These are phyloP conservation scores for Phoma herbarum DNA, from an alignment of 2,329 filamentous ascomycete species.

Conservation along the genomic window DNA sequence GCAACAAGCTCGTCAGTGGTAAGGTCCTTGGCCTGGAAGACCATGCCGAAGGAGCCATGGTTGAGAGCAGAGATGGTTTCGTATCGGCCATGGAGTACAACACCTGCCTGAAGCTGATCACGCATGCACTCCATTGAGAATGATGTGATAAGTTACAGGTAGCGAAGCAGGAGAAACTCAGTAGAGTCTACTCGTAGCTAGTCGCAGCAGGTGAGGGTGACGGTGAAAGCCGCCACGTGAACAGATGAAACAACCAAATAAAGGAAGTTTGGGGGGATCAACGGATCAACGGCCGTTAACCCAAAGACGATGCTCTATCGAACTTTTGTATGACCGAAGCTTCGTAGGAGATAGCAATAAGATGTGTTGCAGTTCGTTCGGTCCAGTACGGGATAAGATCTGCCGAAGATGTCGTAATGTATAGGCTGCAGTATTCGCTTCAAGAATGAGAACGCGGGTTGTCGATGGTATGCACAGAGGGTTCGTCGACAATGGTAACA, in stretches of 20 bases:
- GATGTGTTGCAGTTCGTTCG: constrained; percentile 29
- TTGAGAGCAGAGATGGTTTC: constrained; percentile 93
- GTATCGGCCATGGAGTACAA: constrained; percentile 88
- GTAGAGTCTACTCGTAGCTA: constrained; percentile 42
- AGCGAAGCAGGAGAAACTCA: constrained; percentile 47
- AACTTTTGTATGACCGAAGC: constrained; percentile 48
- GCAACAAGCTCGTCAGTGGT: constrained; percentile 82
- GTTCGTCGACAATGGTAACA: constrained; percentile 50
- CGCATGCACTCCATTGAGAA: constrained; percentile 82
- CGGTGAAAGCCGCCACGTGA: constrained; percentile 29
- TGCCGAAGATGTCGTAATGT: constrained; percentile 42
- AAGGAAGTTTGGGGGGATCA: constrained; percentile 47
- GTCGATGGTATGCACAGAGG: constrained; percentile 53
- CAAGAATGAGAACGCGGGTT: constrained; percentile 42
- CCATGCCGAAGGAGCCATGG: constrained; percentile 98
- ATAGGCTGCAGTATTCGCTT: constrained; percentile 39
- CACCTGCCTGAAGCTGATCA: constrained; percentile 79
- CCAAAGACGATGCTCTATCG: constrained; percentile 50
- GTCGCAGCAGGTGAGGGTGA: constrained; percentile 34
- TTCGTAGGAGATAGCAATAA: constrained; percentile 48
- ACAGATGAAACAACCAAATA: constrained; percentile 34
- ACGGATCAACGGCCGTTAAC: constrained; percentile 45
- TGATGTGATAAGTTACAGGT: constrained; percentile 26
- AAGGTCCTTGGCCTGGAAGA: constrained; percentile 88
- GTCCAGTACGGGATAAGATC: constrained; percentile 9